Evolutionary conservation across 768 basidiomycete species (phyloP).

Genomic region (Naganishia randhawae): DNA sequence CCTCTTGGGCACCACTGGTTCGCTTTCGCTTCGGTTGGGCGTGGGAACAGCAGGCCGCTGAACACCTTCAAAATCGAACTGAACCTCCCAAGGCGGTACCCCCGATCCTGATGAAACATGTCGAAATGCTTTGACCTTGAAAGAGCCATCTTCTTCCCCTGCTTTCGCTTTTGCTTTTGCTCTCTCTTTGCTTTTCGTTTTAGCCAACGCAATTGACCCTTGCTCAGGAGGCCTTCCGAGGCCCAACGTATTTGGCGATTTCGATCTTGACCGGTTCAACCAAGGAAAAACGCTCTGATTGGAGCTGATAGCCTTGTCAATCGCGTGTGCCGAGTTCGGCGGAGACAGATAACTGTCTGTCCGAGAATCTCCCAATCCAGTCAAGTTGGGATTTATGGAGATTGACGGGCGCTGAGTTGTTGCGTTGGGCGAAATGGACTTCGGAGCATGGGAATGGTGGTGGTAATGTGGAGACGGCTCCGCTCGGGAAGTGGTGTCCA

Average conservation of each 20-base stretch:
- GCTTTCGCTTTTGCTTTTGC: constrained; percentile 7
- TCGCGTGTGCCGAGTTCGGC: neutral
- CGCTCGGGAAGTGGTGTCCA: neutral
- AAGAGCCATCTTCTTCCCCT: constrained; percentile 20
- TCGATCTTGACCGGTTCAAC: constrained; percentile 11
- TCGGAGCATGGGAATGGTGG: neutral
- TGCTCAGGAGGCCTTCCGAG: neutral
- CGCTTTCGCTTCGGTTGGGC: neutral
- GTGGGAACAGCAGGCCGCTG: neutral
- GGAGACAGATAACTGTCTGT: constrained; percentile 1
- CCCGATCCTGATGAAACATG: constrained; percentile 28
- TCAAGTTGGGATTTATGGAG: neutral
- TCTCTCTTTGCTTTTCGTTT: constrained; percentile 15
- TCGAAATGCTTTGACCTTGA: constrained; percentile 23
- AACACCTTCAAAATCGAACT: constrained; percentile 1
- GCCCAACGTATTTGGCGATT: constrained; percentile 17
- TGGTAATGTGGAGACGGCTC: neutral
- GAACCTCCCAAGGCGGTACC: constrained; percentile 20
- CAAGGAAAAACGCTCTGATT: constrained; percentile 20
- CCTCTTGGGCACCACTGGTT: neutral
- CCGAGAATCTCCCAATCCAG: neutral
- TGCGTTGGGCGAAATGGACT: neutral
- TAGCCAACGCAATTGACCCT: neutral
- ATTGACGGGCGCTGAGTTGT: constrained; percentile 6
- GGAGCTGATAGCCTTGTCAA: neutral